phyloP scores from a whole-genome alignment of 176 grass and related monocot species.

The Lolium rigidum region DNA sequence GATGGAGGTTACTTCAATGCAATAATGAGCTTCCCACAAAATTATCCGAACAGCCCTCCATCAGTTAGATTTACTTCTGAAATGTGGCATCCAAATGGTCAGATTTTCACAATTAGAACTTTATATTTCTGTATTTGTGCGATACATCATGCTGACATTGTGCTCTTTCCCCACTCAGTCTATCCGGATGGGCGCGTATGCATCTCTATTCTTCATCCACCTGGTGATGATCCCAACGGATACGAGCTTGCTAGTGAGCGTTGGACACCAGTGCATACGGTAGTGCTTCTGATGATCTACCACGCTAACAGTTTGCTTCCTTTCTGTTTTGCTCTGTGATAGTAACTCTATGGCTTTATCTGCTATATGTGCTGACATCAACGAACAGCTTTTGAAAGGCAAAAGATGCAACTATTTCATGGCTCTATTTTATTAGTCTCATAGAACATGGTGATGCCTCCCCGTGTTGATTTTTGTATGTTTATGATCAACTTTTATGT shows the following conservation, averaged over 20 bases:
- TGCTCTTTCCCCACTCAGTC: conserved; percentile 59
- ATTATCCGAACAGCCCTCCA: conserved; percentile 98
- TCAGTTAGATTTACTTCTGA: conserved; percentile 95
- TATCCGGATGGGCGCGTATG: conserved; percentile 91
- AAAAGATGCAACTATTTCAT: background rate
- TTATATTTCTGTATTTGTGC: conserved; percentile 30
- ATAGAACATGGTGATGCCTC: conserved; percentile 14
- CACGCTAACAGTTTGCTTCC: background rate
- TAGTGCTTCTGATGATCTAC: conserved; percentile 42
- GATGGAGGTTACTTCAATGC: conserved; percentile 95
- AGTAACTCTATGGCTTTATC: background rate
- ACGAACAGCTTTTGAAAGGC: background rate
- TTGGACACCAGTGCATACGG: conserved; percentile 96
- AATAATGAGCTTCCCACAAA: conserved; percentile 89
- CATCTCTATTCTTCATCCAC: conserved; percentile 98
- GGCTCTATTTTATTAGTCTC: background rate
- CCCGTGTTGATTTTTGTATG: background rate
- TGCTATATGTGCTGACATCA: conserved; percentile 11
- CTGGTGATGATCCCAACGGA: conserved; percentile 94
- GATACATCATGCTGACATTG: conserved; percentile 3
- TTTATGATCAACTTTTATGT: conserved; percentile 2
- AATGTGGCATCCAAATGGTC: conserved; percentile 99
- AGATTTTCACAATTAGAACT: conserved; percentile 11
- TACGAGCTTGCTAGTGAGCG: conserved; percentile 97
- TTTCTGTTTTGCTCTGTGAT: background rate